Evolutionary conservation across 345 rosid species (phyloP).

Genomic region (Brassica nigra): DNA sequence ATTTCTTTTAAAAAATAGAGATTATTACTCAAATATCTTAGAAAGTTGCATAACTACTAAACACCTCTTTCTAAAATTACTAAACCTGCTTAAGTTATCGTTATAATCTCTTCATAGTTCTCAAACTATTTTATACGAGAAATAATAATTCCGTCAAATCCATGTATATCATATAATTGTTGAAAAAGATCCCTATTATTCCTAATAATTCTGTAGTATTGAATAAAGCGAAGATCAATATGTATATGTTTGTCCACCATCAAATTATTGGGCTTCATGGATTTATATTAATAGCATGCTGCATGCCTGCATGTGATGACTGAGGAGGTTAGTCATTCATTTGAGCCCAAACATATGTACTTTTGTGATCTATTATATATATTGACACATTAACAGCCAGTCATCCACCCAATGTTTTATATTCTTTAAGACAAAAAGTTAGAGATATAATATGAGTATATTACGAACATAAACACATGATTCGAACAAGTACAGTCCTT

Average conservation of each 20-base stretch:
- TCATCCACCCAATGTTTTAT: background rate
- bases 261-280: conserved; percentile 14
- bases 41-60: background rate
- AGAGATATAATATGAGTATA: background rate
- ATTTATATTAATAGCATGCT: conserved; percentile 9
- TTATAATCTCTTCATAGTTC: background rate
- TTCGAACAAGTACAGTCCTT: conserved; percentile 22
- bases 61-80: background rate
- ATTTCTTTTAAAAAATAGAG: background rate
- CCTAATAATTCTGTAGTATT: background rate
- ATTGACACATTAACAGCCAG: background rate
- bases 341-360: conserved; percentile 3
- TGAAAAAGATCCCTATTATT: conserved; percentile 13
- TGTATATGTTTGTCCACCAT: background rate
- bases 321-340: conserved; percentile 6
- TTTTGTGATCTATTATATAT: background rate
- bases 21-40: background rate
- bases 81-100: background rate
- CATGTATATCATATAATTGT: background rate
- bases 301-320: background rate
- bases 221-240: background rate
- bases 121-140: background rate
- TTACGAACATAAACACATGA: conserved; percentile 15
- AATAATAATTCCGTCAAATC: background rate
- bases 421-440: conserved; percentile 1